phyloP scores from a whole-genome alignment of 495 filamentous ascomycete genomes.

The Xylaria flabelliformis region DNA sequence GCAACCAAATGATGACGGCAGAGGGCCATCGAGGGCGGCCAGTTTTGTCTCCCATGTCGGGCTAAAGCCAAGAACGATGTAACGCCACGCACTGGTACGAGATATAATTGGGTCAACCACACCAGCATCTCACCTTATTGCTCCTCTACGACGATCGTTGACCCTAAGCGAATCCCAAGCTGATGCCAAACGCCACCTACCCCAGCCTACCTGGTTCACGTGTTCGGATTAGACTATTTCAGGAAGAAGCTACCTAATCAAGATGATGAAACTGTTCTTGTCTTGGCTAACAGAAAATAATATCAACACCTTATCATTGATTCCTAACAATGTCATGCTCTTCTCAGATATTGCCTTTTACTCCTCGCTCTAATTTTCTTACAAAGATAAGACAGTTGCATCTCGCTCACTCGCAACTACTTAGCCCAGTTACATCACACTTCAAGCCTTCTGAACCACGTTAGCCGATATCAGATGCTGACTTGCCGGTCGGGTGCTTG shows the following conservation, averaged over 20 bases:
- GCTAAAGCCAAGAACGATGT: slow-evolving; percentile 20
- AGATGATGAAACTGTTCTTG: neutral
- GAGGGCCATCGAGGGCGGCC: neutral
- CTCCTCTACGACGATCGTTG: slow-evolving; percentile 25
- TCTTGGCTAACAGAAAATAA: slow-evolving; percentile 15
- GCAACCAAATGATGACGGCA: slow-evolving; percentile 1
- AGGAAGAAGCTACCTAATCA: slow-evolving; percentile 11
- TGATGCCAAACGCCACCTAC: slow-evolving; percentile 20
- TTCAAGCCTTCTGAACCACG: neutral
- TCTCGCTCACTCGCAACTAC: neutral
- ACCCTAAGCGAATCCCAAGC: slow-evolving; percentile 21
- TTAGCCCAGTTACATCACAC: neutral
- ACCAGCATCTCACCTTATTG: slow-evolving; percentile 27
- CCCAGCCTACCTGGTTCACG: slow-evolving; percentile 17
- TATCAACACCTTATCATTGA: neutral
- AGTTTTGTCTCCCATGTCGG: neutral
- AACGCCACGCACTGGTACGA: slow-evolving; percentile 16
- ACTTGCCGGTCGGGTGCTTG: neutral
- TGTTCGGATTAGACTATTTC: slow-evolving; percentile 23
- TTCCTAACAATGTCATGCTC: neutral
- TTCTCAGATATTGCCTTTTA: neutral
- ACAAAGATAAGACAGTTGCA: neutral
- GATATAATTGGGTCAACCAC: slow-evolving; percentile 20
- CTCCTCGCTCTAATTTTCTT: neutral
- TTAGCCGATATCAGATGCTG: slow-evolving; percentile 15